Evolutionary conservation across 75 land plant species (phyloP).

Genomic region (Sequoiadendron giganteum): DNA sequence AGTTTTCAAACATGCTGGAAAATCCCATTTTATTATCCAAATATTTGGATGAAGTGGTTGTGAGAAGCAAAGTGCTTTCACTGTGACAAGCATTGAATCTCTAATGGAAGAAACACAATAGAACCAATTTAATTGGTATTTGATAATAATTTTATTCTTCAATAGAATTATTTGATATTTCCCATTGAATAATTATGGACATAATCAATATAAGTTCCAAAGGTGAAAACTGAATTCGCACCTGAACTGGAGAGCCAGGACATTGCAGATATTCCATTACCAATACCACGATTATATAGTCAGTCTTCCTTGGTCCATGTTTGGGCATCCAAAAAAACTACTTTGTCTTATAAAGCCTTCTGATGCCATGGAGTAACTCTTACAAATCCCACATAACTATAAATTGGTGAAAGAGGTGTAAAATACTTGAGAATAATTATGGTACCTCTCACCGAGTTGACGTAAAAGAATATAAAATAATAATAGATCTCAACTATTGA

Average conservation of each 20-base stretch:
- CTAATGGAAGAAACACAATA: background rate
- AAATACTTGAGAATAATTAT: background rate
- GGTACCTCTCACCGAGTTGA: background rate
- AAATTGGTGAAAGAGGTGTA: background rate
- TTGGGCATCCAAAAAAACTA: background rate
- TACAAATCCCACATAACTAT: background rate
- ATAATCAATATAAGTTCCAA: background rate
- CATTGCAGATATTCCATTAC: background rate
- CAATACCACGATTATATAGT: background rate
- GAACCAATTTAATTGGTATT: background rate
- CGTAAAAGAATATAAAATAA: background rate
- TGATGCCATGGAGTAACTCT: background rate
- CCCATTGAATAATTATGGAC: background rate
- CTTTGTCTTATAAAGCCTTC: background rate
- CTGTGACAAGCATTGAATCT: background rate
- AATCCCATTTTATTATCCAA: constrained; percentile 7
- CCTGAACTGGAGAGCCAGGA: background rate
- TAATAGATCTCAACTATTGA: too few species aligned
- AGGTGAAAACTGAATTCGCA: background rate
- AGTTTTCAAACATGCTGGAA: constrained; percentile 2
- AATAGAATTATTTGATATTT: too few species aligned
- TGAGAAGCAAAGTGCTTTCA: constrained; percentile 8
- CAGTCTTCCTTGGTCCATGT: background rate
- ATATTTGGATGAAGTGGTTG: constrained; percentile 15
- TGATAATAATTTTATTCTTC: background rate